Percentiles rank a stretch among this genome's conserved stretches.
phyloP scores from a whole-genome alignment of 164 flowering plant genomes.

The Aristolochia fimbriata region DNA sequence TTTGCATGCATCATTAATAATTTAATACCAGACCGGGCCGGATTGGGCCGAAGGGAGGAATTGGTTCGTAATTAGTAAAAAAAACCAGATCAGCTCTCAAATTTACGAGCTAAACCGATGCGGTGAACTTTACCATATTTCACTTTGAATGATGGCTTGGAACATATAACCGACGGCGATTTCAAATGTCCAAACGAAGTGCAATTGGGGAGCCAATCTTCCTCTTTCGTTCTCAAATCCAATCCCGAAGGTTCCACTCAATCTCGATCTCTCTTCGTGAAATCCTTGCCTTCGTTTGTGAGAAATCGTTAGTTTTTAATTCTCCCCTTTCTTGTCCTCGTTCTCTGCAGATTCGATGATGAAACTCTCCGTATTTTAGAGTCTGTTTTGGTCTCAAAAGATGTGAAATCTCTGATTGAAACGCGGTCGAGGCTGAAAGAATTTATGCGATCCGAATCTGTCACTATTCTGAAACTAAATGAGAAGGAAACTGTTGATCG shows the following conservation, averaged over 20 bases:
- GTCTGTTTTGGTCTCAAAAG: conserved; percentile 38
- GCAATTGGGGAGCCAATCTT: conserved; percentile 17
- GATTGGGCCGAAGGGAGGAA: too few species aligned
- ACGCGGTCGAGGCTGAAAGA: conserved; percentile 28
- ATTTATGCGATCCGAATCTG: conserved; percentile 40
- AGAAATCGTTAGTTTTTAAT: not conserved
- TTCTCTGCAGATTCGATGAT: conserved; percentile 43
- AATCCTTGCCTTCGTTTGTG: not conserved
- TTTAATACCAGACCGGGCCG: too few species aligned
- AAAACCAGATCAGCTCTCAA: too few species aligned
- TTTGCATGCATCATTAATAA: too few species aligned
- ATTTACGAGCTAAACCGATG: too few species aligned
- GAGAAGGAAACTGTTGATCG: conserved; percentile 29
- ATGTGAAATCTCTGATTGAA: conserved; percentile 34
- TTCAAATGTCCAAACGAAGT: too few species aligned
- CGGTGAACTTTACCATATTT: too few species aligned
- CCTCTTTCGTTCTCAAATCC: conserved; percentile 34
- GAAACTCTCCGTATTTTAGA: conserved; percentile 51
- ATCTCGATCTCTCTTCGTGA: not conserved
- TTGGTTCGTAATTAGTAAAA: too few species aligned
- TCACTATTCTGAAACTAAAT: conserved; percentile 31
- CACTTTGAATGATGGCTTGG: too few species aligned
- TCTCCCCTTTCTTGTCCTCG: not conserved
- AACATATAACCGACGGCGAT: too few species aligned
- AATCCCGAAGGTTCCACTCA: conserved; percentile 30